Evolutionary conservation across 2,329 filamentous ascomycete species (phyloP).

Genomic region (Diaporthe sp.): DNA sequence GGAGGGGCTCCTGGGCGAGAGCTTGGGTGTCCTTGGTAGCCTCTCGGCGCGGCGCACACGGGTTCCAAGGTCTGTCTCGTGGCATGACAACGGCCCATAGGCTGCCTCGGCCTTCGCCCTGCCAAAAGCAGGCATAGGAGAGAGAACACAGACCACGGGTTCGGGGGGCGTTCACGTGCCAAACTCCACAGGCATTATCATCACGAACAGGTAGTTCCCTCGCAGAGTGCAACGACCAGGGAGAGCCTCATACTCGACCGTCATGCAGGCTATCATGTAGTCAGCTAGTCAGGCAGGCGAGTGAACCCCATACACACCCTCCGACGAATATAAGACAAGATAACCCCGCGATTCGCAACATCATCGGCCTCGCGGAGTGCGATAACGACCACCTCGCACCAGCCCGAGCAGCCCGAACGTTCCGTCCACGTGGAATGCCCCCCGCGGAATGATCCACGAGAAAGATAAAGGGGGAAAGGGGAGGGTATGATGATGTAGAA

Average conservation of each 20-base stretch:
- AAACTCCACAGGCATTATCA: not conserved
- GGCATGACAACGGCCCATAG: not conserved
- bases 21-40: conserved; percentile 20
- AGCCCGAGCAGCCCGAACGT: not conserved
- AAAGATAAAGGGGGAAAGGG: not conserved
- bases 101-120: not conserved
- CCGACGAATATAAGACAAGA: conserved; percentile 9
- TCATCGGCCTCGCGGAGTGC: not conserved
- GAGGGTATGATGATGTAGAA: not conserved
- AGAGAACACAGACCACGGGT: conserved; percentile 20
- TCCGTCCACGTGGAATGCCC: not conserved
- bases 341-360: not conserved
- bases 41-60: conserved; percentile 3
- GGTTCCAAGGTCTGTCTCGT: not conserved
- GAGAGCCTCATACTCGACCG: not conserved
- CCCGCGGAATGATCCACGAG: not conserved
- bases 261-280: not conserved
- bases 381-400: not conserved
- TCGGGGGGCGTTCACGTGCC: not conserved
- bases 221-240: not conserved
- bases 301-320: not conserved
- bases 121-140: not conserved
- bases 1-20: not conserved
- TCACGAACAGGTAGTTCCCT: not conserved
- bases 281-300: not conserved